Evolutionary conservation across 2,329 filamentous ascomycete genomes (phyloP).

Genomic region (Penicillium fuscoglaucum): DNA sequence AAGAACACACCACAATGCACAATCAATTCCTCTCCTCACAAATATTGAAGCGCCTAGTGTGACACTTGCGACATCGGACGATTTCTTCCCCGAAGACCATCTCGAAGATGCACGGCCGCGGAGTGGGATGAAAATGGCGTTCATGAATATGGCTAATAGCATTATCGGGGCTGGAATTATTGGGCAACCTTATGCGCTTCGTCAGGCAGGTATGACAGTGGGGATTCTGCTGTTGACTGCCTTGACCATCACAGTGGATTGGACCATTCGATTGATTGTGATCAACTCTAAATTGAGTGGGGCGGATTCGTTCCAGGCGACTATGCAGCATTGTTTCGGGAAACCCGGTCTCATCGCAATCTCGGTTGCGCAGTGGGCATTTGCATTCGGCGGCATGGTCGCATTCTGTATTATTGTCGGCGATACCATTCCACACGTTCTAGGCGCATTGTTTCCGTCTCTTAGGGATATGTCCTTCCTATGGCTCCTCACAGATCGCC

Average conservation of each 20-base stretch:
- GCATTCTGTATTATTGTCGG: slow-evolving; percentile 97
- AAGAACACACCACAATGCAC: slow-evolving; percentile 45
- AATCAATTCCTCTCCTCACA: slow-evolving; percentile 70
- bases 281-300: slow-evolving; percentile 97
- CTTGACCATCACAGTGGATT: slow-evolving; percentile 85
- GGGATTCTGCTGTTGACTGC: slow-evolving; percentile 75
- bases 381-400: slow-evolving; percentile 98
- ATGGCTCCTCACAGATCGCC: slow-evolving; percentile 77
- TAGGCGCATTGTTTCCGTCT: slow-evolving; percentile 77
- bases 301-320: slow-evolving; percentile 90
- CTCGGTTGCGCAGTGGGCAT: slow-evolving; percentile 89
- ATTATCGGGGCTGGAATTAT: slow-evolving; percentile 80
- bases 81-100: slow-evolving; percentile 59
- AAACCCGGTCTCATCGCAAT: slow-evolving; percentile 85
- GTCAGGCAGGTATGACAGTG: slow-evolving; percentile 81
- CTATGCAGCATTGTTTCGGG: slow-evolving; percentile 94
- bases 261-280: slow-evolving; percentile 96
- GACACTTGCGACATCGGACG: slow-evolving; percentile 64
- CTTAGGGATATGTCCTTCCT: slow-evolving; percentile 72
- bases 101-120: slow-evolving; percentile 70
- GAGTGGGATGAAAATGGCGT: slow-evolving; percentile 80
- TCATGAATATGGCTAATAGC: slow-evolving; percentile 99
- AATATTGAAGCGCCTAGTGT: slow-evolving; percentile 80
- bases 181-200: slow-evolving; percentile 92
- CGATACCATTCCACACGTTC: slow-evolving; percentile 90